Base-by-base conservation (phyloP, 2,329 filamentous ascomycete genomes). In the Fusarium oligoseptatum region DNA sequence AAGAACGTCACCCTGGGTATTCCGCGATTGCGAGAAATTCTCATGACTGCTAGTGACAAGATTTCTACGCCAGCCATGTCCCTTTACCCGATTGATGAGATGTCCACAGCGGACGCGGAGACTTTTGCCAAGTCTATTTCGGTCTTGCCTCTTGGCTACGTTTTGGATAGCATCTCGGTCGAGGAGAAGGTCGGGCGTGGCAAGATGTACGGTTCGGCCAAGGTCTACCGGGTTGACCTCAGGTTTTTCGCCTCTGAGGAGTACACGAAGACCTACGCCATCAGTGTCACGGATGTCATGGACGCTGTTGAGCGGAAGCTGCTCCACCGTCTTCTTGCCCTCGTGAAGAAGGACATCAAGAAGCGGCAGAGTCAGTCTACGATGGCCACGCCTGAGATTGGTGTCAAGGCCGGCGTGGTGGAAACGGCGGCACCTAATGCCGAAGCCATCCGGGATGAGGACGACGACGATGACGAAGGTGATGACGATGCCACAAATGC, bases 1-100 rank as follows among this genome's bases (percentile, higher is more conserved):
- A 98, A 98, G 88, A 99, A 99, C 89, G 97, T 99, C 81, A 99
- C 97, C 1, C 90, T 98, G 22, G 97, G 97, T 94, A 98, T 99
- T 81, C 97, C 97, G 68, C 95, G 97, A 85, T 89, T 99, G 22
- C 90, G 97, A 85, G 97, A 99, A 89, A 98, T 99, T 78, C 90
- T 99, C 75, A 99, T 99, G 97, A 98, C 97, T 58, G 97, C 97
- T 29, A 97, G 94, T 81, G 90, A 92, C 61, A 90, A 93, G 55
- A 98, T 98, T 72, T 94, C 95, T 43, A 99, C 97, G 0, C 97
- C 97, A 2, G 91, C 92, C 6, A 98, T 97, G 95, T 97, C 94
- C 1, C 87, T 98, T 20, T 89, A 93, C 55, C 88, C 97, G 34
- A 93, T 93, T 77, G 87, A 92, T 24, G 93, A 95, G 77, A 84